Percentiles rank a stretch among this genome's conserved stretches.
These are phyloP conservation scores for Luvunga scandens DNA, from an alignment of 345 rosid genomes.

Conservation along the genomic window DNA sequence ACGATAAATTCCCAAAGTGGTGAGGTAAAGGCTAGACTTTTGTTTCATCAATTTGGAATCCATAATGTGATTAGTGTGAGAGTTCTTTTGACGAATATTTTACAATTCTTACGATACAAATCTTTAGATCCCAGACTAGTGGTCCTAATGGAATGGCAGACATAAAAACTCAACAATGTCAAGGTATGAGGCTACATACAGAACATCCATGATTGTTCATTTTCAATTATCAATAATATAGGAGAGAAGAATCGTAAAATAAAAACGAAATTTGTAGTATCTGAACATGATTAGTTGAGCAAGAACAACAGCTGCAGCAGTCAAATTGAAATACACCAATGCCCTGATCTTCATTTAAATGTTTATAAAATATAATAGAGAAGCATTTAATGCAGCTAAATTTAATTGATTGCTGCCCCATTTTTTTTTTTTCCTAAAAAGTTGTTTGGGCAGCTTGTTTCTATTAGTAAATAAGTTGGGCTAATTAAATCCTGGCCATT, in stretches of 20 bases:
- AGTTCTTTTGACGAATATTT: neutral
- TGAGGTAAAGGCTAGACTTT: no score
- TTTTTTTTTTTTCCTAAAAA: no score
- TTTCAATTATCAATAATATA: neutral
- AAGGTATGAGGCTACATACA: neutral
- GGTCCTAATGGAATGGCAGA: neutral
- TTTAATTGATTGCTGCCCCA: neutral
- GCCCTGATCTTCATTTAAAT: neutral
- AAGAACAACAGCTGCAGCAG: neutral
- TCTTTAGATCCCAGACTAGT: neutral
- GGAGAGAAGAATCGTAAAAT: neutral
- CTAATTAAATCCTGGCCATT: neutral
- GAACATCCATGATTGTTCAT: neutral
- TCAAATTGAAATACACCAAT: neutral
- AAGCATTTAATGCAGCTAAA: neutral
- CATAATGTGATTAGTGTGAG: neutral
- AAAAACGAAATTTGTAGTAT: neutral
- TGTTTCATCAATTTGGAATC: no score
- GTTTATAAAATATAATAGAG: neutral
- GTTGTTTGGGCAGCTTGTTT: neutral
- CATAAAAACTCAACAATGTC: no score
- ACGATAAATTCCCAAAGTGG: neutral
- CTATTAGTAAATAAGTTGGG: neutral
- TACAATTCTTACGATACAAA: neutral
- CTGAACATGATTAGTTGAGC: neutral